Percentiles rank a stretch among this genome's conserved stretches.
Evolutionary conservation across 768 basidiomycete genomes (phyloP).

Genomic region (Grammothele lineata): DNA sequence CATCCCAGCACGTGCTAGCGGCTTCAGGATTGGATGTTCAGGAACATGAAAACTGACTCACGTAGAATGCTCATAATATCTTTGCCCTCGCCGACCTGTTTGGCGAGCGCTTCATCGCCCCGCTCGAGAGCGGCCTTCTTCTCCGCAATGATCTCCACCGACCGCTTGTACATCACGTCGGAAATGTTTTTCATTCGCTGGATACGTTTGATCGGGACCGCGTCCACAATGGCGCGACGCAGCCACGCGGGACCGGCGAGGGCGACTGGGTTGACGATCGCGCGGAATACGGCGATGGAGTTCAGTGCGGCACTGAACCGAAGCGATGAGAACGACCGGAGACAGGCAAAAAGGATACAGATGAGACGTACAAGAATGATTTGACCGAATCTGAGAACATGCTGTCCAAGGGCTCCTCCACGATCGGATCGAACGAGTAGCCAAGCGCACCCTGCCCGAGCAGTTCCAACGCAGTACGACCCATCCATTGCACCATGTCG

Average conservation of each 20-base stretch:
- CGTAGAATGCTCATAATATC: constrained; percentile 48
- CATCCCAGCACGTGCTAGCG: not conserved
- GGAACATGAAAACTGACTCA: constrained; percentile 21
- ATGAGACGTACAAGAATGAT: constrained; percentile 25
- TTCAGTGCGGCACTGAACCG: not conserved
- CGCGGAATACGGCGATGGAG: not conserved
- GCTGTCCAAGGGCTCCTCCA: constrained; percentile 23
- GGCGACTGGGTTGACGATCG: constrained; percentile 31
- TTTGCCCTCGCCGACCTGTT: constrained; percentile 30
- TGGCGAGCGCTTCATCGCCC: constrained; percentile 21
- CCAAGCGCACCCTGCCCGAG: constrained; percentile 45
- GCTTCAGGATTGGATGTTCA: not conserved
- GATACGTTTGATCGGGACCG: constrained; percentile 33
- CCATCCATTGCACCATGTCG: constrained; percentile 23
- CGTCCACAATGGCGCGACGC: constrained; percentile 39
- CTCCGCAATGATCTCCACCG: constrained; percentile 33
- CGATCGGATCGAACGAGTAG: constrained; percentile 33
- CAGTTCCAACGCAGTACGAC: constrained; percentile 26
- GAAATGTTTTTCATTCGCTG: constrained; percentile 40
- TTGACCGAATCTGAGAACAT: constrained; percentile 10
- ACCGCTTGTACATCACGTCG: constrained; percentile 43
- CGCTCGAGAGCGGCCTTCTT: constrained; percentile 30
- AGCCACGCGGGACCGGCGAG: constrained; percentile 38
- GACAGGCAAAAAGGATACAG: constrained; percentile 24
- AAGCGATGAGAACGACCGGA: constrained; percentile 32